Conservation (phyloP, 306 rosid genomes). For the Calophaca sinica region DNA sequence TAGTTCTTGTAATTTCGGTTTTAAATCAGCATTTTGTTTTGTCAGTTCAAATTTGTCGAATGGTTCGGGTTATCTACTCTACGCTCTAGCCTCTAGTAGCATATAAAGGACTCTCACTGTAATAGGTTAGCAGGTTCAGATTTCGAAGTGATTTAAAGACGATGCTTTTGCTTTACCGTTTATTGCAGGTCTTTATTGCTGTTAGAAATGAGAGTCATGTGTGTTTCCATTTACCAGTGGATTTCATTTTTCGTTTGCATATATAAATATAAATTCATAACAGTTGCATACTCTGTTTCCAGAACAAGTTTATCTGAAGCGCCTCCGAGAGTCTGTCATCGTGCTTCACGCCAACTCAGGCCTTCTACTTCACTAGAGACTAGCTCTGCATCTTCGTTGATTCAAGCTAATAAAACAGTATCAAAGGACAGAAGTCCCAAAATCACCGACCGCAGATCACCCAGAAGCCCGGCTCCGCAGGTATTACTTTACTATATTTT, state of each 20-base stretch:
- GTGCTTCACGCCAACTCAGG: too few relatives aligned
- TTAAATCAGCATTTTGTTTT: background rate
- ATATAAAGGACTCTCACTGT: background rate
- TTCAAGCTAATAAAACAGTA: slow-evolving; percentile 55
- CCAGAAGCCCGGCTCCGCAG: slow-evolving; percentile 78
- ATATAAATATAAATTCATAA: too few relatives aligned
- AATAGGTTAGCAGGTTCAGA: slow-evolving; percentile 30
- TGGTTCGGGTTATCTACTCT: background rate
- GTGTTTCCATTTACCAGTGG: background rate
- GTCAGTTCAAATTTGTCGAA: slow-evolving; percentile 3
- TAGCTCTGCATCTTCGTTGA: slow-evolving; percentile 59
- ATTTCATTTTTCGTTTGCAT: slow-evolving; percentile 5
- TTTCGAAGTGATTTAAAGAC: slow-evolving; percentile 17
- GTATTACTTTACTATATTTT: slow-evolving; percentile 20
- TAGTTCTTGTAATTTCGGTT: slow-evolving; percentile 17
- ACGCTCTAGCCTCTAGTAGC: background rate
- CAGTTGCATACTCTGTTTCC: too few relatives aligned
- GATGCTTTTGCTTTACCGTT: slow-evolving; percentile 39
- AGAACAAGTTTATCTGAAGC: too few relatives aligned
- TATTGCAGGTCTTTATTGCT: slow-evolving; percentile 31
- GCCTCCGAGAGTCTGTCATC: too few relatives aligned
- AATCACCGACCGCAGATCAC: slow-evolving; percentile 69
- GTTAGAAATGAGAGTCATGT: background rate
- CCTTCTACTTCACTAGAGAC: slow-evolving; percentile 56
- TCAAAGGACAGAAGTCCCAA: slow-evolving; percentile 80